Evolutionary conservation across 2,329 filamentous ascomycete genomes (phyloP).

Genomic region (Grosmannia clavigera): DNA sequence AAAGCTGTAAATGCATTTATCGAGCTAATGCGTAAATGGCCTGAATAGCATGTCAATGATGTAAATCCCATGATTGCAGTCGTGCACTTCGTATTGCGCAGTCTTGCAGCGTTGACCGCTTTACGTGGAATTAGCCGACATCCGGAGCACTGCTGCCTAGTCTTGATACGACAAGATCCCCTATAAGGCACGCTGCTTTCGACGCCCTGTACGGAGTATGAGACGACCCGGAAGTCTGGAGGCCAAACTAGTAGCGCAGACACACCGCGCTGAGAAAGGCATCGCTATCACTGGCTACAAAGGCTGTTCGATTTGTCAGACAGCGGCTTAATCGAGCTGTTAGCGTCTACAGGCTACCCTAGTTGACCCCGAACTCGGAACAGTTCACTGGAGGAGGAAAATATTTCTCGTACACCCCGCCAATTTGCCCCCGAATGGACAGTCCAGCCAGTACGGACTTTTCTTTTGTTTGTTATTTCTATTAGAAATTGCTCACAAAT

Average conservation of each 20-base stretch:
- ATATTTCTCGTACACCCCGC: constrained; percentile 2
- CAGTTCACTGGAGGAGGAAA: not conserved
- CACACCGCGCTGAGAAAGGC: not conserved
- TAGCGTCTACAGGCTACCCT: not conserved
- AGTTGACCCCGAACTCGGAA: constrained; percentile 8
- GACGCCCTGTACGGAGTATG: not conserved
- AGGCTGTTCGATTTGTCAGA: not conserved
- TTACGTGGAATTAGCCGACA: no score
- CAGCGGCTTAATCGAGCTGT: not conserved
- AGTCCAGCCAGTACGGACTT: constrained; percentile 5
- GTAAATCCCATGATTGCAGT: not conserved
- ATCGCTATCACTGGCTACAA: not conserved
- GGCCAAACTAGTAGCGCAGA: not conserved
- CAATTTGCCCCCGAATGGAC: not conserved
- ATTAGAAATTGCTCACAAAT: constrained; percentile 13
- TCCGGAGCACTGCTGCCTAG: no score
- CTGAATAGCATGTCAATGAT: not conserved
- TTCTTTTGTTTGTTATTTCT: not conserved
- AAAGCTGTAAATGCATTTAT: not conserved
- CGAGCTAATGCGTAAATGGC: no score
- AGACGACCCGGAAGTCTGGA: not conserved
- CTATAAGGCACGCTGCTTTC: no score
- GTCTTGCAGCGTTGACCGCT: no score
- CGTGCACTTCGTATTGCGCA: no score
- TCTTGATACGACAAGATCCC: no score